Evolutionary conservation across 2,329 filamentous ascomycete genomes (phyloP), one percentile per base, ranked within the genome.

Genomic region (Rhexocercosporidium sp.): DNA sequence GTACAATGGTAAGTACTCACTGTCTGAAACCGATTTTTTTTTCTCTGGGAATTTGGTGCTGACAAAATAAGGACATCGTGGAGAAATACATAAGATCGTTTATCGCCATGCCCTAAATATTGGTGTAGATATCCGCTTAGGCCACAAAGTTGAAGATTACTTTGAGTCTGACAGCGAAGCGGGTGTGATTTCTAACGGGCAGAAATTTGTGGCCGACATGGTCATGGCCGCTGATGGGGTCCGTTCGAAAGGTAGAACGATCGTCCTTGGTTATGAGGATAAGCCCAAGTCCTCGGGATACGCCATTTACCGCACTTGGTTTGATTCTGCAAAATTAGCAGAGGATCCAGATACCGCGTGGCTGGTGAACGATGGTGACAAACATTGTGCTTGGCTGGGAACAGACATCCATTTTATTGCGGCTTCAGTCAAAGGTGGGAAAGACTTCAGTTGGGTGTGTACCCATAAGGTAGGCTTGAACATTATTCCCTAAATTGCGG

Each of bases 391-490:
- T 51, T 51, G 63, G 63, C 31, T 37, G 29, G 47, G 57, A 39
- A 49, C 59, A 12, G 57, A 66, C 56, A 56, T 60, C 34, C 47
- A 66, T 54, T 60, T 61, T 27, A 57, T 66, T 41, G 82, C 82
- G 7, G 84, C 84, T 1, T 82, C 82, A 0, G 81, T 86, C 66
- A 86, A 86, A 74, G 79, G 80, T 41, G 84, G 83, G 9, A 79
- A 81, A 57, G 84, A 86, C 67, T 82, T 86, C 69, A 83, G 79
- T 63, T 86, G 84, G 84, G 85, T 86, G 6, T 83, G 84, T 62
- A 86, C 85, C 34, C 82, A 84, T 70, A 81, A 79, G 67, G 81
- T 81, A 67, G 65, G 73, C 71, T 12, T 60, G 68, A 27, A 65
- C 74, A n/a, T n/a, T n/a, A n/a, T 75, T 37, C 34, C 12, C 34